Percentiles rank a stretch among this genome's conserved stretches.
phyloP scores from a whole-genome alignment of 805 yeast genomes.

The Yamadazyma scolyti region DNA sequence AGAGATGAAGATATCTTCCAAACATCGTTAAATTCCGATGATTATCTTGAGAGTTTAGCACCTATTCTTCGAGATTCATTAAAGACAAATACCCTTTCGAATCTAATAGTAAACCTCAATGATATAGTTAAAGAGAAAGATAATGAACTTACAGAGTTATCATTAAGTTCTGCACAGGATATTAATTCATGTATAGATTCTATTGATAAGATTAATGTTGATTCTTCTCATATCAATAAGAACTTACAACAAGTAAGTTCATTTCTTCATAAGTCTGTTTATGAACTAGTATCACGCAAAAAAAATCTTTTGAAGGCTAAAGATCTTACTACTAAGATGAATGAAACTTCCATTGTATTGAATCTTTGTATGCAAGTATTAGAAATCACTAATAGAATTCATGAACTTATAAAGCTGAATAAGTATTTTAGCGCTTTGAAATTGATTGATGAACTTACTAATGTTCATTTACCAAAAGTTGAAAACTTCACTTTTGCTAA shows the following conservation, averaged over 20 bases:
- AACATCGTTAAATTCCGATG: conserved; percentile 54
- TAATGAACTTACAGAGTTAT: conserved; percentile 55
- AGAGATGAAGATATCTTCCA: conserved; percentile 42
- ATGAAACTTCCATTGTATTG: conserved; percentile 66
- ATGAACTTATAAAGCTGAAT: conserved; percentile 69
- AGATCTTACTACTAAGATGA: conserved; percentile 62
- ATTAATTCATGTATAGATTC: conserved; percentile 57
- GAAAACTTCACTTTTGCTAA: conserved; percentile 73
- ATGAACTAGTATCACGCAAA: conserved; percentile 59
- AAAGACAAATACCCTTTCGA: conserved; percentile 49
- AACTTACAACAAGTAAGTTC: conserved; percentile 55
- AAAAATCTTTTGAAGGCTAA: conserved; percentile 56
- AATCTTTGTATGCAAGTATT: conserved; percentile 74
- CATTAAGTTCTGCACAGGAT: conserved; percentile 58
- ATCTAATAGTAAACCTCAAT: conserved; percentile 53
- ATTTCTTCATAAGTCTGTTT: conserved; percentile 61
- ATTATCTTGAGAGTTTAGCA: conserved; percentile 74
- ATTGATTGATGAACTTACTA: conserved; percentile 69
- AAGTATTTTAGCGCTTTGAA: conserved; percentile 85
- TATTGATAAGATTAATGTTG: conserved; percentile 57
- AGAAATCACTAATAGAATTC: conserved; percentile 81
- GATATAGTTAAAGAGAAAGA: conserved; percentile 58
- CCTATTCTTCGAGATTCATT: conserved; percentile 70
- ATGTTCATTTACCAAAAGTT: conserved; percentile 64
- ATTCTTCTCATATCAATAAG: conserved; percentile 53